These are phyloP conservation scores for Boeremia lycopersici DNA, from an alignment of 2,329 filamentous ascomycete species.

Conservation along the genomic window DNA sequence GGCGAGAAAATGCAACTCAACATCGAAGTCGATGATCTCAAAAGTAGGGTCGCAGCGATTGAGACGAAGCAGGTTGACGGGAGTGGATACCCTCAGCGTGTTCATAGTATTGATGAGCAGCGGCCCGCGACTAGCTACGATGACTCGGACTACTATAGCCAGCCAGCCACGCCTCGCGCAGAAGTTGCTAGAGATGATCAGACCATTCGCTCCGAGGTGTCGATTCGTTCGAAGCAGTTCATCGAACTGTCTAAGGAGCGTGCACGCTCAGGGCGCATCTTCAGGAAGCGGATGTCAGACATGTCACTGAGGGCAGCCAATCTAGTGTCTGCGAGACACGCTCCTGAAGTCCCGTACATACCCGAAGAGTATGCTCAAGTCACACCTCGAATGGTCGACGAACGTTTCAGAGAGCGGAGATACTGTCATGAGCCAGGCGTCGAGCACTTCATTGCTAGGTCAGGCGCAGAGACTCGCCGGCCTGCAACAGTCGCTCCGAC, in stretches of 20 bases:
- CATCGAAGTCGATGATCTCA: slow-evolving; percentile 33
- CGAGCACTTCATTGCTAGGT: not conserved
- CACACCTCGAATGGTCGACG: slow-evolving; percentile 12
- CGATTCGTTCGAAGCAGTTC: slow-evolving; percentile 40
- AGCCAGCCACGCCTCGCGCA: slow-evolving; percentile 37
- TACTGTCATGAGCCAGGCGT: slow-evolving; percentile 1
- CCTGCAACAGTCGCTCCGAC: slow-evolving; percentile 15
- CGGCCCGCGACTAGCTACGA: slow-evolving; percentile 45
- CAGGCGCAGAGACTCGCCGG: not conserved
- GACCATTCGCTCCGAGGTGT: slow-evolving; percentile 19
- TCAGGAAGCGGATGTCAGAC: slow-evolving; percentile 41
- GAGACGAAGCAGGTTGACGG: slow-evolving; percentile 27
- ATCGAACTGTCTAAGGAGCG: slow-evolving; percentile 34
- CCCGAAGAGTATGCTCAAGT: slow-evolving; percentile 22
- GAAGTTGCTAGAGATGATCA: not conserved
- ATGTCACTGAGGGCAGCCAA: slow-evolving; percentile 33
- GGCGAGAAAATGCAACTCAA: slow-evolving; percentile 31
- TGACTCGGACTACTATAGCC: slow-evolving; percentile 48
- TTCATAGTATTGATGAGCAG: slow-evolving; percentile 44
- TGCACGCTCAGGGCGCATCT: slow-evolving; percentile 31
- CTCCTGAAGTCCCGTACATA: slow-evolving; percentile 30
- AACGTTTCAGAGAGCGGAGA: slow-evolving; percentile 10
- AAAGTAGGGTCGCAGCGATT: slow-evolving; percentile 22
- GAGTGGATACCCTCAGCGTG: slow-evolving; percentile 26
- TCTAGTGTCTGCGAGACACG: slow-evolving; percentile 15